Percentiles rank a stretch among this genome's conserved stretches.
These are phyloP conservation scores for Dacryopinax spathularia DNA, from an alignment of 768 basidiomycete genomes.

Conservation along the genomic window DNA sequence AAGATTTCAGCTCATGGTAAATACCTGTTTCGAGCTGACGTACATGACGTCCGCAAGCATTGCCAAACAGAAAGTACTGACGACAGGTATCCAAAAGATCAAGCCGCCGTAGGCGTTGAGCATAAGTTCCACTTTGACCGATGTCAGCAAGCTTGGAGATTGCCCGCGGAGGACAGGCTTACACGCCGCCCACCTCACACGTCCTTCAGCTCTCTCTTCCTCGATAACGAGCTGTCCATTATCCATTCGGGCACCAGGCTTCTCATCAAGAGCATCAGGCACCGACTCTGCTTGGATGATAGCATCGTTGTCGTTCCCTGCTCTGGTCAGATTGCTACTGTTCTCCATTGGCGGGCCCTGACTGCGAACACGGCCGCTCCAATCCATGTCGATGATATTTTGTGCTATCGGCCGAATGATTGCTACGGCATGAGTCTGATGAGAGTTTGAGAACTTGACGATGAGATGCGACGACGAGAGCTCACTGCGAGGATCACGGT, in stretches of 20 bases:
- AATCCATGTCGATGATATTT: conserved; percentile 20
- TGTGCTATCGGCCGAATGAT: conserved; percentile 23
- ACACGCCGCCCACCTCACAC: not conserved
- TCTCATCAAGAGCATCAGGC: conserved; percentile 1
- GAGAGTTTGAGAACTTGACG: not conserved
- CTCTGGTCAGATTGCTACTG: conserved; percentile 16
- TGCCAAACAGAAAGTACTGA: not conserved
- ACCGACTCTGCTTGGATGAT: no score
- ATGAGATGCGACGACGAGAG: not conserved
- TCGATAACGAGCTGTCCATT: not conserved
- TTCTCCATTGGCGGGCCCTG: conserved; percentile 17
- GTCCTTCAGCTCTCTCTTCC: not conserved
- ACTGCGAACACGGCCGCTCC: conserved; percentile 18
- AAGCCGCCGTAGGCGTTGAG: not conserved
- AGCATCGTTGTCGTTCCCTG: conserved; percentile 15
- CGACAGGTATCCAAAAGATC: not conserved
- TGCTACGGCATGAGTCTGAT: conserved; percentile 24
- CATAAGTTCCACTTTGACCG: not conserved
- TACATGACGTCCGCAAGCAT: not conserved
- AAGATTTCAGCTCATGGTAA: not conserved
- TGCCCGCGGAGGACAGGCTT: not conserved
- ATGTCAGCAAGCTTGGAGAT: no score
- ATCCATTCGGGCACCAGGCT: not conserved
- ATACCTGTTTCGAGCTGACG: no score
- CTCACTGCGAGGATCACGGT: conserved; percentile 27